Conservation (phyloP, 306 rosid genomes). For the Canavalia ensiformis region DNA sequence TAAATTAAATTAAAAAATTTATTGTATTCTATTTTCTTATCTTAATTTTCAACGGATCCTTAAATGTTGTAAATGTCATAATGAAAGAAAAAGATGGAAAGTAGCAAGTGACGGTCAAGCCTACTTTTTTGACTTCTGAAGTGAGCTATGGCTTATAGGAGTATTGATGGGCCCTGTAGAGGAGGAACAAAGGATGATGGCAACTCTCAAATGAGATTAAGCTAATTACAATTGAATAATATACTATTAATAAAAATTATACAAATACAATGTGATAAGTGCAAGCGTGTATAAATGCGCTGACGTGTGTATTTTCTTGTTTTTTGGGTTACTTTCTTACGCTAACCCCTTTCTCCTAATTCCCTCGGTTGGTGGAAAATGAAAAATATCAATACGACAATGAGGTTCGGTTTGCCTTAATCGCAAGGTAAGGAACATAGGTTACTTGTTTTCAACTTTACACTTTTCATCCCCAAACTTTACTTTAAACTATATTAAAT, state of each 20-base stretch:
- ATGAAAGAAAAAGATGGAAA: not conserved
- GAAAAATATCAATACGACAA: not conserved
- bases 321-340: not conserved
- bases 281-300: not conserved
- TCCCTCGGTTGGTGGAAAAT: not conserved
- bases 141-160: not conserved
- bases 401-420: not conserved
- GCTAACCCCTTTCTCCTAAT: not conserved
- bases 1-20: no score
- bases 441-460: not conserved
- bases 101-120: not conserved
- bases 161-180: no score
- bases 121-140: slow-evolving; percentile 3
- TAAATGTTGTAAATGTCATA: no score
- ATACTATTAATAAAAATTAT: no score
- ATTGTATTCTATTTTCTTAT: no score
- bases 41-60: no score
- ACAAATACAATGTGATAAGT: not conserved
- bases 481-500: no score
- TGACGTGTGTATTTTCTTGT: not conserved
- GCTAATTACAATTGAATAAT: not conserved
- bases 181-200: no score
- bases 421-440: not conserved
- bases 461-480: not conserved
- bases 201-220: no score